A percentile compares a stretch with the other conserved stretches of the same genome.
These are phyloP conservation scores for Ogataea allantospora DNA, from an alignment of 805 yeast species.

Conservation along the genomic window DNA sequence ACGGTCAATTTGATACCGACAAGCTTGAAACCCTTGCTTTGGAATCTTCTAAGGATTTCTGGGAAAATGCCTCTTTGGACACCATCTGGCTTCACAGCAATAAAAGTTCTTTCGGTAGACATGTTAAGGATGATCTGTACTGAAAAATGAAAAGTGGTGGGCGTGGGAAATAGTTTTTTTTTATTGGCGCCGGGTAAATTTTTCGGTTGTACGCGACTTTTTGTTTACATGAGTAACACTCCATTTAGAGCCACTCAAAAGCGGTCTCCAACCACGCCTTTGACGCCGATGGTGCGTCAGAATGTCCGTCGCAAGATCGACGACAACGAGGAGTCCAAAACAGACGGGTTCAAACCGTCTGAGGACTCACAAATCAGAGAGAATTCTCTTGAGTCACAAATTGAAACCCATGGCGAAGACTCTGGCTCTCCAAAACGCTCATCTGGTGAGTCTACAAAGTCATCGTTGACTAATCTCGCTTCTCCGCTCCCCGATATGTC, in stretches of 20 bases:
- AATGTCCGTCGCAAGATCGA: slow-evolving; percentile 26
- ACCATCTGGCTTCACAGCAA: slow-evolving; percentile 98
- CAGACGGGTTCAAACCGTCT: not conserved
- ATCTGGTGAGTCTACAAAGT: not conserved
- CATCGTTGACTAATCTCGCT: not conserved
- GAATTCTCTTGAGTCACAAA: too few species aligned
- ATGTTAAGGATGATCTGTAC: slow-evolving; percentile 29
- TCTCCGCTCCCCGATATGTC: not conserved
- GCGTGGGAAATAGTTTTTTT: slow-evolving; percentile 8
- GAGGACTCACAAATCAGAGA: too few species aligned
- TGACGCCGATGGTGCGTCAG: slow-evolving; percentile 30
- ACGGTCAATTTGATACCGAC: slow-evolving; percentile 90
- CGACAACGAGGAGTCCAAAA: slow-evolving; percentile 5
- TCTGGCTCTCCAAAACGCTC: not conserved
- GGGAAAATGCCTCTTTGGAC: slow-evolving; percentile 98
- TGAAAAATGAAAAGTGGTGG: slow-evolving; percentile 3
- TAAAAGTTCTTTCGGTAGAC: slow-evolving; percentile 84
- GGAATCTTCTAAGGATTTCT: slow-evolving; percentile 88
- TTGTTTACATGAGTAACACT: slow-evolving; percentile 12
- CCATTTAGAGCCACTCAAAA: slow-evolving; percentile 18
- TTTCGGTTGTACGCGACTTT: slow-evolving; percentile 8
- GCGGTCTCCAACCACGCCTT: slow-evolving; percentile 34
- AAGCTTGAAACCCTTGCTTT: slow-evolving; percentile 95
- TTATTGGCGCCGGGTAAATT: slow-evolving; percentile 8
- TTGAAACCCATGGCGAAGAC: too few species aligned